phyloP scores from a whole-genome alignment of 768 basidiomycete species.

The Candolleomyces aberdarensis region DNA sequence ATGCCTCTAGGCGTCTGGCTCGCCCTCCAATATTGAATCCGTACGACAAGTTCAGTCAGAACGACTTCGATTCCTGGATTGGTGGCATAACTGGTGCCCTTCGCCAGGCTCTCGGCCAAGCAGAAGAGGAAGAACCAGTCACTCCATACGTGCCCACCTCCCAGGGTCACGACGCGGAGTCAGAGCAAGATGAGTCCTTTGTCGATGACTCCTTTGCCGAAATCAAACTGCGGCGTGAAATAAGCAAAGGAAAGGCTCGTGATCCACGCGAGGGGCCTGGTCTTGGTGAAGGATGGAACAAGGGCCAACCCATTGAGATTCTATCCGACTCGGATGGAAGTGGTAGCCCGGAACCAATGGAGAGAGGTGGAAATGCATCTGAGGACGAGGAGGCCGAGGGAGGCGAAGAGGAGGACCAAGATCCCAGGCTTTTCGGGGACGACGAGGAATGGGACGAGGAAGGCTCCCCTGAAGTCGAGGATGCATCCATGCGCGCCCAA shows the following conservation, averaged over 20 bases:
- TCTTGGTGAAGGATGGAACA: conserved; percentile 33
- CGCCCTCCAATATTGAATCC: conserved; percentile 64
- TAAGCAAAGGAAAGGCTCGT: conserved; percentile 55
- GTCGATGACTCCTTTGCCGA: conserved; percentile 58
- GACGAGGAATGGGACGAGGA: conserved; percentile 17
- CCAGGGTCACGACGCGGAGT: conserved; percentile 13
- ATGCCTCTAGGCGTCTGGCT: conserved; percentile 16
- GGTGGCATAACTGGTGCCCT: conserved; percentile 57
- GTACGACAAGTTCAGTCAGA: conserved; percentile 67
- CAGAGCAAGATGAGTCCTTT: conserved; percentile 26
- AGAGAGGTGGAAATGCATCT: conserved; percentile 25
- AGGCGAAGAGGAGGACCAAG: conserved; percentile 21
- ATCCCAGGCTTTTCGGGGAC: conserved; percentile 20
- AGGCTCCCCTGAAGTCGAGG: neutral
- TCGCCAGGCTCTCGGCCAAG: conserved; percentile 54
- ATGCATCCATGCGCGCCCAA: neutral
- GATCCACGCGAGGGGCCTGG: conserved; percentile 62
- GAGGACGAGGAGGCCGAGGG: conserved; percentile 24
- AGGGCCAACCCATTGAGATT: conserved; percentile 47
- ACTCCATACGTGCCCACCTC: neutral
- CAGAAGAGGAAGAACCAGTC: conserved; percentile 21
- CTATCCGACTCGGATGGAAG: conserved; percentile 29
- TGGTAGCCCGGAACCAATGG: conserved; percentile 19
- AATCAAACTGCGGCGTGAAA: conserved; percentile 41
- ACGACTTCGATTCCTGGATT: conserved; percentile 72